Evolutionary conservation across 306 rosid genomes (phyloP).

Genomic region (Malus asiatica): DNA sequence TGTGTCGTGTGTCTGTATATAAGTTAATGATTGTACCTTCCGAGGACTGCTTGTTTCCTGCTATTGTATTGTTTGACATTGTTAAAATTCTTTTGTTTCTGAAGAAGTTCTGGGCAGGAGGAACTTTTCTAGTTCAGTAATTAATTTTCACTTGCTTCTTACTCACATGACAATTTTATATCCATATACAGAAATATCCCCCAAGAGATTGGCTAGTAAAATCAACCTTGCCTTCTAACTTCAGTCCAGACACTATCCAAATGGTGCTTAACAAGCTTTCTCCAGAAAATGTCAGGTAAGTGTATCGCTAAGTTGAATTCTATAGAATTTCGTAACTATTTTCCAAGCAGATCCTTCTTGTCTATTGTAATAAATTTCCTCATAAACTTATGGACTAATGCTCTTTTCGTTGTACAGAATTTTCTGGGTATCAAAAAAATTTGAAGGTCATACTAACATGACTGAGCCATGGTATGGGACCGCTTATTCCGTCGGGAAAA

Average conservation of each 20-base stretch:
- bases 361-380: constrained; percentile 9
- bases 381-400: not conserved
- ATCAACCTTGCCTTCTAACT: constrained; percentile 69
- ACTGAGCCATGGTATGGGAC: constrained; percentile 98
- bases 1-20: not conserved
- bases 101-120: not conserved
- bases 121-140: not conserved
- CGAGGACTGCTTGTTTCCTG: not conserved
- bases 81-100: not conserved
- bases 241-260: constrained; percentile 50
- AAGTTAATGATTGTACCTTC: not conserved
- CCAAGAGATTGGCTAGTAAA: constrained; percentile 85
- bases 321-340: not conserved
- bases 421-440: constrained; percentile 80
- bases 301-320: not conserved
- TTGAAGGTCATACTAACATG: constrained; percentile 65
- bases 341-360: not conserved
- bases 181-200: constrained; percentile 62
- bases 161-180: constrained; percentile 10
- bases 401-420: constrained; percentile 45
- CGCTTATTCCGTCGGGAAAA: constrained; percentile 60
- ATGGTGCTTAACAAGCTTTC: constrained; percentile 71
- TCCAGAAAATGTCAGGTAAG: constrained; percentile 69
- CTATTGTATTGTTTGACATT: not conserved
- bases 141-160: not conserved